phyloP scores from a whole-genome alignment of 2,329 filamentous ascomycete species.

The Seiridium unicorne region DNA sequence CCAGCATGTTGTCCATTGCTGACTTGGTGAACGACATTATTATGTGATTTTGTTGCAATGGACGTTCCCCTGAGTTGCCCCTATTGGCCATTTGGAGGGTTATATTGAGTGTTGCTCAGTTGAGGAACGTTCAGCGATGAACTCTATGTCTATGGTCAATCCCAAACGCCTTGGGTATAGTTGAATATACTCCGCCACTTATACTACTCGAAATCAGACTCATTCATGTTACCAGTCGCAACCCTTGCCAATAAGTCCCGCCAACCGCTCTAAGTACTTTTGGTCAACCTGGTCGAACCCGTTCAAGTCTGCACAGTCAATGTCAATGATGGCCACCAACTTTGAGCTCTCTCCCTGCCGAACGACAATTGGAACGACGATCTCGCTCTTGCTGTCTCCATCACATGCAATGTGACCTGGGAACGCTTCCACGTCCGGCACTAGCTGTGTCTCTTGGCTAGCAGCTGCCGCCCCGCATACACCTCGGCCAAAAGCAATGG shows the following conservation, averaged over 20 bases:
- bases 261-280: conserved; percentile 64
- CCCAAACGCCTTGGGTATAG: background rate
- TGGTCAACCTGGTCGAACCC: conserved; percentile 72
- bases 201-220: background rate
- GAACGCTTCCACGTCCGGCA: conserved; percentile 70
- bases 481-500: conserved; percentile 69
- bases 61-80: too few relatives aligned
- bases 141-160: background rate
- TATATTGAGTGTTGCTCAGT: background rate
- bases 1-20: too few relatives aligned
- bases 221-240: conserved; percentile 61
- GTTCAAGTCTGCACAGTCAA: conserved; percentile 67
- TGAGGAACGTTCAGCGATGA: background rate
- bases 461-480: conserved; percentile 73
- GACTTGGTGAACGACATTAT: too few relatives aligned
- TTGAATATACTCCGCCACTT: background rate
- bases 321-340: conserved; percentile 74
- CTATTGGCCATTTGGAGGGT: too few relatives aligned
- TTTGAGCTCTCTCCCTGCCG: conserved; percentile 28
- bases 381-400: conserved; percentile 71
- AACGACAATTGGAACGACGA: conserved; percentile 71
- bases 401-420: conserved; percentile 84
- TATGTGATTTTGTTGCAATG: too few relatives aligned
- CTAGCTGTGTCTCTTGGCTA: conserved; percentile 60
- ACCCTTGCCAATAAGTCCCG: conserved; percentile 52